Evolutionary conservation across 208 protist genomes (phyloP).

Genomic region (Angomonas deanei): DNA sequence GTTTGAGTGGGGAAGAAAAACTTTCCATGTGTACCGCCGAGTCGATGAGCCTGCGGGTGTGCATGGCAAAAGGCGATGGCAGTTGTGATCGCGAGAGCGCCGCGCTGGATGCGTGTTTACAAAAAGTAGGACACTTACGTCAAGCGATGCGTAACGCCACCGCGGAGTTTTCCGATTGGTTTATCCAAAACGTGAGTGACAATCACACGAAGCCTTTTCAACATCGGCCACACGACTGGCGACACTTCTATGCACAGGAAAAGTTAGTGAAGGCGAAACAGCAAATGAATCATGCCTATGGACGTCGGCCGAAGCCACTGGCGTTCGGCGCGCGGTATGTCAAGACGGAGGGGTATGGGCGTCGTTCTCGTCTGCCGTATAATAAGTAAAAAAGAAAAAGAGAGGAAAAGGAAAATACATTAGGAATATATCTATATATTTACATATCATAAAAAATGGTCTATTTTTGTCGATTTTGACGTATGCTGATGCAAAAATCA

Average conservation of each 20-base stretch:
- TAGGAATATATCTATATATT: background rate
- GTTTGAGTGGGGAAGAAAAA: slow-evolving; percentile 77
- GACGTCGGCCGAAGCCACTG: slow-evolving; percentile 71
- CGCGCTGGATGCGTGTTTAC: slow-evolving; percentile 67
- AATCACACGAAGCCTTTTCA: slow-evolving; percentile 90
- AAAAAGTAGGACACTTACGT: slow-evolving; percentile 71
- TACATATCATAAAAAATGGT: background rate
- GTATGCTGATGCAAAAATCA: background rate
- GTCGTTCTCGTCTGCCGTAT: slow-evolving; percentile 75
- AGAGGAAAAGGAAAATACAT: background rate
- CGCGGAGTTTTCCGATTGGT: slow-evolving; percentile 86
- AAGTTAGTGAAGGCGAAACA: slow-evolving; percentile 71
- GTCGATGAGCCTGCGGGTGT: slow-evolving; percentile 81
- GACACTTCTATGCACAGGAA: slow-evolving; percentile 84
- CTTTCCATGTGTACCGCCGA: slow-evolving; percentile 79
- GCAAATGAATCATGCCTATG: slow-evolving; percentile 71
- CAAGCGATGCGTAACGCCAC: slow-evolving; percentile 61
- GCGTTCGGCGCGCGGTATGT: slow-evolving; percentile 70
- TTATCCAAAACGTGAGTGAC: slow-evolving; percentile 85
- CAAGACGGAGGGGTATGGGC: slow-evolving; percentile 85
- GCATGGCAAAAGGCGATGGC: slow-evolving; percentile 77
- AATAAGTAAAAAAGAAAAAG: slow-evolving; percentile 57
- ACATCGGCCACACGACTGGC: slow-evolving; percentile 86
- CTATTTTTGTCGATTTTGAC: background rate
- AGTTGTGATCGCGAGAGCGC: slow-evolving; percentile 76